Conservation (phyloP, 768 basidiomycete genomes). For the Tricholoma saponaceum region DNA sequence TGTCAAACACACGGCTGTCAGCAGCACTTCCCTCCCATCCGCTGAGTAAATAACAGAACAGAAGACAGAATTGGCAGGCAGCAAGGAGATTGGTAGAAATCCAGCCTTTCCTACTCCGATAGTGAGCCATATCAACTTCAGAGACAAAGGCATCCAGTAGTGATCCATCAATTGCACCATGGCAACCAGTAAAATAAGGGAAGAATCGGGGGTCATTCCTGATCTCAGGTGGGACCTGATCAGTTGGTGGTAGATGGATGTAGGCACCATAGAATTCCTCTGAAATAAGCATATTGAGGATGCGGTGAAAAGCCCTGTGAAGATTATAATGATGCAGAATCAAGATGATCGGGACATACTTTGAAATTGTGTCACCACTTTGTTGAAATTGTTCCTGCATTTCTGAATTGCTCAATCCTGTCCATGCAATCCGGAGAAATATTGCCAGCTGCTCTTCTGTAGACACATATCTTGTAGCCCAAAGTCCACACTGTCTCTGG, state of each 20-base stretch:
- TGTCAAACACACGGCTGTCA: constrained; percentile 29
- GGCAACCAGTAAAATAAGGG: constrained; percentile 27
- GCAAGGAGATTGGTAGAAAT: constrained; percentile 36
- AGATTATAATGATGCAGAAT: background rate
- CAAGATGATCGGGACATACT: constrained; percentile 14
- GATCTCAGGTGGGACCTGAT: constrained; percentile 21
- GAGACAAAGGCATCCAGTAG: constrained; percentile 20
- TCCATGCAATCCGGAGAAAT: background rate
- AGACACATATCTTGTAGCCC: background rate
- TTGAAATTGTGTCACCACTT: constrained; percentile 33
- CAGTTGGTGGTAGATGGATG: constrained; percentile 1
- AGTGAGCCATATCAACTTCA: constrained; percentile 7
- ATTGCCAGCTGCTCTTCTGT: constrained; percentile 2
- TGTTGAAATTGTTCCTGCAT: constrained; percentile 26
- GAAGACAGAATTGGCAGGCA: constrained; percentile 26
- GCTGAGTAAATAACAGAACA: constrained; percentile 32
- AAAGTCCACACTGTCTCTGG: background rate
- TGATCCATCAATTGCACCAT: constrained; percentile 32
- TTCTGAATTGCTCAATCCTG: background rate
- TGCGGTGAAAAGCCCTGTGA: constrained; percentile 16
- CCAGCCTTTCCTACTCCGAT: constrained; percentile 25
- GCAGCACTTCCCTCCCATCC: constrained; percentile 38
- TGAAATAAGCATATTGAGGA: constrained; percentile 13
- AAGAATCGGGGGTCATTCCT: constrained; percentile 24
- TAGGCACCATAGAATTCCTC: constrained; percentile 4